Evolutionary conservation across 441 rosid genomes (phyloP), one percentile per base, ranked within the genome.

Genomic region (Gossypium lobatum): DNA sequence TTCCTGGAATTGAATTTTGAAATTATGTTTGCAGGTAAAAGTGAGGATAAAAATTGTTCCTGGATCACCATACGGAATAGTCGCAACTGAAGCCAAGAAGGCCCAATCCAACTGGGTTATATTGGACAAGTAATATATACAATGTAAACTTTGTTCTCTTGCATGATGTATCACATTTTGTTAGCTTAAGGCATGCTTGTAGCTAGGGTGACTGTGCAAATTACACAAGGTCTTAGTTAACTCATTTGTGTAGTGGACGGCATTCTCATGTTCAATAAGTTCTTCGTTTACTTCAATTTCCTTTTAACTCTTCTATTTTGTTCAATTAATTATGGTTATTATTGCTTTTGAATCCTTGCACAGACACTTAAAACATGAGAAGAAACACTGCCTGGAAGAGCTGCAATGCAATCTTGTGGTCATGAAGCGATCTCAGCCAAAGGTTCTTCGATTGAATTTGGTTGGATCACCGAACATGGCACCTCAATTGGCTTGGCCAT

Each of bases 391-490:
- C 74, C 81, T 86, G 75, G 89, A 83, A 58, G 83, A 89, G 73
- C 76, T 89, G 72, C 87, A 84, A 64, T 89, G 93, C 80, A 89
- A 89, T 78, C 83, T 89, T 48, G 93, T 89, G 75, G 85, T 86
- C 16, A 89, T 89, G 74, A 85, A 87, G 75, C 82, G 84, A 77
- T 83, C 91, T 72, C 87, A 82, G 70, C 81, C 93, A 31, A 87
- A 86, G 74, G 89, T 89, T 74, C 83, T 89, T 72, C 90, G 94
- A 59, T 79, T 89, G 76, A 89, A 88, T 75, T 75, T 89, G 80
- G 78, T 85, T 57, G 89, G 85, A 77, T 75, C 88, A 61, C 84
- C 82, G 61, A 81, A 79, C 55, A 80, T 76, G 66, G 83, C 82
- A 37, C 80, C 88, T 76, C 80, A 75, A 72, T 66, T 45, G 42